Evolutionary conservation across 106 monocot species (phyloP).

Genomic region (Narthecium ossifragum): DNA sequence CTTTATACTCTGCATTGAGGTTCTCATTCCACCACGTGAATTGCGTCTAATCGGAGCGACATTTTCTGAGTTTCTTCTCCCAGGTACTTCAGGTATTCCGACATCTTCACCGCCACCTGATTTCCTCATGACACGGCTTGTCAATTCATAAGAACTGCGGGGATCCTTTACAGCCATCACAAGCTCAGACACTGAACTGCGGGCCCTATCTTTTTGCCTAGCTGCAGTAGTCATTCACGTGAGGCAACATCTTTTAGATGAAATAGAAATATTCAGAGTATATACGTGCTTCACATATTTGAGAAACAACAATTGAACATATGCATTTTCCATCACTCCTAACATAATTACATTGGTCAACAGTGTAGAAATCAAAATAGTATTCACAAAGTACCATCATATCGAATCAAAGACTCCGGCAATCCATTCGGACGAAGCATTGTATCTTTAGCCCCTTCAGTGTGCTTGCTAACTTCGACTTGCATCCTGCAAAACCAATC

Average conservation of each 20-base stretch:
- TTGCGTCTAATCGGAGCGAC: slow-evolving; percentile 35
- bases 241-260: too few relatives aligned
- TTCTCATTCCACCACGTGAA: slow-evolving; percentile 54
- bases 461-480: slow-evolving; percentile 94
- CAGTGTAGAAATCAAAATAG: too few relatives aligned
- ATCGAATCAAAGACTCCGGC: slow-evolving; percentile 89
- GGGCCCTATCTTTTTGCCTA: slow-evolving; percentile 82
- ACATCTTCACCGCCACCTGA: slow-evolving; percentile 42
- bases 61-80: slow-evolving; percentile 67
- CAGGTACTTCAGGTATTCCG: slow-evolving; percentile 10
- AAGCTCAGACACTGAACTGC: slow-evolving; percentile 78
- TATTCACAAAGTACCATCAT: slow-evolving; percentile 55
- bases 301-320: too few relatives aligned
- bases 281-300: too few relatives aligned
- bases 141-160: slow-evolving; percentile 54
- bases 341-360: too few relatives aligned
- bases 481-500: slow-evolving; percentile 65
- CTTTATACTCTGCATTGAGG: slow-evolving; percentile 68
- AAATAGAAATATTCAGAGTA: too few relatives aligned
- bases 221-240: slow-evolving; percentile 37
- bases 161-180: slow-evolving; percentile 77
- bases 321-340: too few relatives aligned
- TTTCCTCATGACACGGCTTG: slow-evolving; percentile 44
- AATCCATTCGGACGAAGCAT: slow-evolving; percentile 89
- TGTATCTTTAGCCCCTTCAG: slow-evolving; percentile 80